Conservation (phyloP, 176 grass and related monocot species). For the Triticum timopheevii region DNA sequence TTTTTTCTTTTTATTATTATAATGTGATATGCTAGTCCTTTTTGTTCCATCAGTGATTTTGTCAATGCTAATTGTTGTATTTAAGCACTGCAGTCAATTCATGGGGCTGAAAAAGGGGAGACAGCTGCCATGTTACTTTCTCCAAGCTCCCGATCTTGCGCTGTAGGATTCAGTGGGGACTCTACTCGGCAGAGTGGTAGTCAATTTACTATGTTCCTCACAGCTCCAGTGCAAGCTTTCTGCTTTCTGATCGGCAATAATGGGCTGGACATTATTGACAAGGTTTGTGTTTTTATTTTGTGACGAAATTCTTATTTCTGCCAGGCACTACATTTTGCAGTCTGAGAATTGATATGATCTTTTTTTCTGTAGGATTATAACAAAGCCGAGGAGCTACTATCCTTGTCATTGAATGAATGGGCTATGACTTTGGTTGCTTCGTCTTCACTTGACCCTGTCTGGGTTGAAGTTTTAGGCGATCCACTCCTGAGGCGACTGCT, state of each 20-base stretch:
- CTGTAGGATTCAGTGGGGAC: conserved; percentile 44
- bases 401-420: conserved; percentile 71
- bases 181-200: conserved; percentile 65
- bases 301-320: conserved; percentile 1
- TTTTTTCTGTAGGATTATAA: conserved; percentile 67
- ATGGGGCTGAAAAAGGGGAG: conserved; percentile 85
- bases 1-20: not conserved
- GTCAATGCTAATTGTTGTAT: conserved; percentile 6
- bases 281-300: conserved; percentile 36
- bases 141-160: conserved; percentile 55
- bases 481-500: conserved; percentile 81
- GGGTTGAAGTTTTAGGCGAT: conserved; percentile 88
- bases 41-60: not conserved
- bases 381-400: conserved; percentile 70
- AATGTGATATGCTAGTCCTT: not conserved
- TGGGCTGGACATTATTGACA: conserved; percentile 56
- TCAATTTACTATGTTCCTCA: conserved; percentile 95
- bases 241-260: conserved; percentile 71
- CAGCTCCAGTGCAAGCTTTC: conserved; percentile 92
- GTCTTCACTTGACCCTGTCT: conserved; percentile 69
- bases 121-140: conserved; percentile 85
- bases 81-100: conserved; percentile 54
- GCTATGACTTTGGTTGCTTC: conserved; percentile 55
- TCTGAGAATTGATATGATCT: conserved; percentile 14
- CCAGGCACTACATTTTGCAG: conserved; percentile 16